phyloP scores from a whole-genome alignment of 306 rosid genomes.

The Glycine latifolia region DNA sequence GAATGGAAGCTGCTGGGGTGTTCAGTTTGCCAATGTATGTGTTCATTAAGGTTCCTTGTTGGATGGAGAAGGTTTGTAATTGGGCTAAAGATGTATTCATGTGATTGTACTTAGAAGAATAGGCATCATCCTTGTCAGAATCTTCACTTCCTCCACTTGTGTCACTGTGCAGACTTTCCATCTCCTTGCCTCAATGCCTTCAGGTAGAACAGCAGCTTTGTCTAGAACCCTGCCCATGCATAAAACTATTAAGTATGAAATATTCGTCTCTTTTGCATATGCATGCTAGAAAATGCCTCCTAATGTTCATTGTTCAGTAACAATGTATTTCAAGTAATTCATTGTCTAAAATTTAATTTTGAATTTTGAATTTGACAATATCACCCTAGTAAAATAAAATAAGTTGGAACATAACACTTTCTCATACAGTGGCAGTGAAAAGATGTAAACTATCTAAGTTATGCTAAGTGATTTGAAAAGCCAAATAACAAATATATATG shows the following conservation, averaged over 20 bases:
- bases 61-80: conserved; percentile 62
- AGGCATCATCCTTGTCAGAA: conserved; percentile 70
- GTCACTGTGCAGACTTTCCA: conserved; percentile 62
- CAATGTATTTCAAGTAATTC: too few species aligned
- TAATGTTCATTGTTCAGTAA: neutral
- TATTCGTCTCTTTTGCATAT: neutral
- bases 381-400: too few species aligned
- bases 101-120: conserved; percentile 61
- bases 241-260: conserved; percentile 23
- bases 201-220: conserved; percentile 57
- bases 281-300: neutral
- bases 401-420: too few species aligned
- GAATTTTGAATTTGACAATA: too few species aligned
- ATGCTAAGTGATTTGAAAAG: too few species aligned
- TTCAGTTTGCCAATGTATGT: conserved; percentile 37
- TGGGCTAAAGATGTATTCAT: conserved; percentile 73
- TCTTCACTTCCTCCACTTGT: conserved; percentile 69
- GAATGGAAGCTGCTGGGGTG: conserved; percentile 63
- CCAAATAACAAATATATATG: too few species aligned
- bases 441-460: too few species aligned
- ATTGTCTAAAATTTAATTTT: too few species aligned
- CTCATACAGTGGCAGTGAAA: too few species aligned
- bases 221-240: conserved; percentile 55
- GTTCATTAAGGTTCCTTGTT: conserved; percentile 63
- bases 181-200: conserved; percentile 43